A percentile compares a stretch with the other conserved stretches of the same genome.
These are phyloP conservation scores for Apophysomyces variabilis DNA, from an alignment of 371 early-diverging fungal species.

Conservation along the genomic window DNA sequence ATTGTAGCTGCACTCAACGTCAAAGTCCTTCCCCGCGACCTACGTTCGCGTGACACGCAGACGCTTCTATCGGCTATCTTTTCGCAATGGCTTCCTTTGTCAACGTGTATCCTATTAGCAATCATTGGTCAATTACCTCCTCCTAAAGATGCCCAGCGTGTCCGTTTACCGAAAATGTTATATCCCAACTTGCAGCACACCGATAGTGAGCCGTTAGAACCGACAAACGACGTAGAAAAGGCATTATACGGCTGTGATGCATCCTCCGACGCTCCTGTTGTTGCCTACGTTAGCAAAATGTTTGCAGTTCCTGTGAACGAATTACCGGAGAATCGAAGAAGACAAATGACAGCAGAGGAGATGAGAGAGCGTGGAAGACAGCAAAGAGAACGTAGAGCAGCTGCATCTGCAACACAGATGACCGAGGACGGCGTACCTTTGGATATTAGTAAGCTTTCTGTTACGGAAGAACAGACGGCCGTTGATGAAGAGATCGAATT, in stretches of 20 bases:
- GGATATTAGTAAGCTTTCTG: slow-evolving; percentile 32
- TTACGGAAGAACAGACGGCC: slow-evolving; percentile 28
- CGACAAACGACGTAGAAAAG: slow-evolving; percentile 60
- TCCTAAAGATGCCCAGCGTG: slow-evolving; percentile 81
- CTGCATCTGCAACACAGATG: slow-evolving; percentile 14
- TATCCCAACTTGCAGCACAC: slow-evolving; percentile 58
- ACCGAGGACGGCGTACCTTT: slow-evolving; percentile 30
- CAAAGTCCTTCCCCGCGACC: slow-evolving; percentile 88
- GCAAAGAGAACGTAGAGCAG: slow-evolving; percentile 47
- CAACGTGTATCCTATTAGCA: slow-evolving; percentile 75
- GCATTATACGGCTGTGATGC: slow-evolving; percentile 67
- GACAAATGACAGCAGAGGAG: slow-evolving; percentile 85
- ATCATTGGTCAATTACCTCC: slow-evolving; percentile 91
- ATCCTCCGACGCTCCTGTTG: slow-evolving; percentile 58
- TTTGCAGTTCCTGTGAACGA: slow-evolving; percentile 78
- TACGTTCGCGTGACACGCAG: slow-evolving; percentile 85
- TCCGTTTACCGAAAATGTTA: slow-evolving; percentile 81
- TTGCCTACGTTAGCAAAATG: slow-evolving; percentile 94
- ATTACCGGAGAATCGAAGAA: slow-evolving; percentile 76
- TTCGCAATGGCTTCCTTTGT: slow-evolving; percentile 83
- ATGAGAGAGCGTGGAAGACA: slow-evolving; percentile 80
- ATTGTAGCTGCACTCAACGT: slow-evolving; percentile 86
- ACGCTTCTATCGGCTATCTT: slow-evolving; percentile 79
- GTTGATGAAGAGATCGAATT: slow-evolving; percentile 37
- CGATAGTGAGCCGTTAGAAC: slow-evolving; percentile 43